Conservation (phyloP, 73 alveolate genomes). For the Paramecium sexaurelia region DNA sequence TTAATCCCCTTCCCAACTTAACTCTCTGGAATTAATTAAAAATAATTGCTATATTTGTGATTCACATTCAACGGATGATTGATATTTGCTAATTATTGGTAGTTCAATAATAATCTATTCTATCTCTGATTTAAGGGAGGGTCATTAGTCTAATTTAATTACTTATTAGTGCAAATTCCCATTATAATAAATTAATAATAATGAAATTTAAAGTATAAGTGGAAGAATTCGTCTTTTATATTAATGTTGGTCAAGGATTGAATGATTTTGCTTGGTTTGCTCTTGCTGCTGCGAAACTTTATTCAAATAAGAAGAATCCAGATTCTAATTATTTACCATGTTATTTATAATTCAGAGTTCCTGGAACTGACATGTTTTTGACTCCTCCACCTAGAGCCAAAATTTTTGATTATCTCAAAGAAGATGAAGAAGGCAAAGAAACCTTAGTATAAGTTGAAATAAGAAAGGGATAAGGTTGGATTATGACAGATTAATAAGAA, state of each 20-base stretch:
- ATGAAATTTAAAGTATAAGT: constrained; percentile 64
- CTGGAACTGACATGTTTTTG: constrained; percentile 12
- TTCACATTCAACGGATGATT: constrained; percentile 43
- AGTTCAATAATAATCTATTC: background rate
- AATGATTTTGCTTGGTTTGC: constrained; percentile 70
- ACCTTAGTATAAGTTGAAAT: background rate
- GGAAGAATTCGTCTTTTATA: constrained; percentile 56
- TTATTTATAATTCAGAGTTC: background rate
- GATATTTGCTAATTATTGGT: background rate
- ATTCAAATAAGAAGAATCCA: constrained; percentile 61
- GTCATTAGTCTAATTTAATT: background rate
- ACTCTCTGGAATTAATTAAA: background rate
- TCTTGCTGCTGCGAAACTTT: constrained; percentile 63
- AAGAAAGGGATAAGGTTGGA: background rate
- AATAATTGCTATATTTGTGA: constrained; percentile 40
- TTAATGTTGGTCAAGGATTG: constrained; percentile 64
- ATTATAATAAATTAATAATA: constrained; percentile 3
- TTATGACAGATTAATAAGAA: constrained; percentile 17
- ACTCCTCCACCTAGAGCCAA: constrained; percentile 46
- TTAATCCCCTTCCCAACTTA: constrained; percentile 11
- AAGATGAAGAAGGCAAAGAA: constrained; percentile 5
- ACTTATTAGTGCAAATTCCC: background rate
- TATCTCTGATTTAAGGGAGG: background rate
- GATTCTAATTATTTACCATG: constrained; percentile 62
- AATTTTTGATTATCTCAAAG: background rate